Base-by-base conservation (phyloP, 176 grass and related monocot genomes). In the Oryza brachyantha region DNA sequence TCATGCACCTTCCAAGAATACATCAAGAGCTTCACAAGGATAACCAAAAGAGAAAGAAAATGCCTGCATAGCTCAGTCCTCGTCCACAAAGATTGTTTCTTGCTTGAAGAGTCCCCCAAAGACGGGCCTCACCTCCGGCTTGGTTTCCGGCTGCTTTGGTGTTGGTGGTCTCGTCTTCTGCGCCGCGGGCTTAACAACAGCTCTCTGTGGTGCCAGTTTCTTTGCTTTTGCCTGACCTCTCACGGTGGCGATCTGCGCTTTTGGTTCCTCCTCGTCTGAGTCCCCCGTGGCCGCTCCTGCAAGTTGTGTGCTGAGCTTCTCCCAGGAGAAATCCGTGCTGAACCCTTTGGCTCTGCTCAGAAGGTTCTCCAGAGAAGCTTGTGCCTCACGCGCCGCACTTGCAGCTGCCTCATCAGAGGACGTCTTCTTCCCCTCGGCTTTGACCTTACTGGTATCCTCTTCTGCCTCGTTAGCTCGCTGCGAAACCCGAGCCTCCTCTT, bases 81-180 rank as follows among this genome's bases (percentile, higher is more conserved):
- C 91, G 61, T 98, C 95, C 17, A 94, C 40, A 34, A 83, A 98
- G 25, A 98, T 74, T 5, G 87, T 94, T 79, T 98, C 95, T 78
- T 98, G 95, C 80, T 98, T 98, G 80, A 98, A 98, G 57, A 98
- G 78, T 11, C 95, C 95, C 12, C 95, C 95, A 5, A 98, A 98
- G n/a, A 94, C 88, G 1, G 85, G 93, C 43, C 82, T 97, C 38
- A 90, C 79, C 74, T 91, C 91, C 17, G 88, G 27, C 60, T 89
- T 87, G 42, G 87, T 13, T 62, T 84, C 85, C 9, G 87, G 65
- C 76, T 92, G 83, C 67, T 79, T 84, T 8, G 73, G 50, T 28
- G 79, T 79, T 26, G 73, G 61, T 26, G 73, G 61, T 79, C 84
- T 89, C 54, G 39, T 34, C 63, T 93, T 97, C 78, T 87, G 76